phyloP scores from a whole-genome alignment of 2,329 filamentous ascomycete species.

The Myriosclerotinia curreyana region DNA sequence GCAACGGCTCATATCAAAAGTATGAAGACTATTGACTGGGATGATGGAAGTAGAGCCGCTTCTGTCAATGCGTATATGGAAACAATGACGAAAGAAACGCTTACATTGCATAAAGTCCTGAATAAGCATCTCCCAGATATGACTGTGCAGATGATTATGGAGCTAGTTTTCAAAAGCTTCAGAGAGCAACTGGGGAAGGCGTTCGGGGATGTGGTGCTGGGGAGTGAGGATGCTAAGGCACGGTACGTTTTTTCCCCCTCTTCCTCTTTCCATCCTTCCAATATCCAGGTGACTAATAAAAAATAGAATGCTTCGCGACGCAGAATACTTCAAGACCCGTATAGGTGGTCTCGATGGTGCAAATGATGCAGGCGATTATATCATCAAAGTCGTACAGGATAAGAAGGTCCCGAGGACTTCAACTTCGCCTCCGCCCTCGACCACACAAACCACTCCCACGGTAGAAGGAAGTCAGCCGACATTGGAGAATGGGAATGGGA shows the following conservation, averaged over 20 bases:
- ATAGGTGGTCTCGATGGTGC: slow-evolving; percentile 63
- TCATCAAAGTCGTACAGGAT: slow-evolving; percentile 60
- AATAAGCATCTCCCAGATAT: slow-evolving; percentile 64
- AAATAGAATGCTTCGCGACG: slow-evolving; percentile 59
- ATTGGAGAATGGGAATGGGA: slow-evolving; percentile 8
- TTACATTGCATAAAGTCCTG: slow-evolving; percentile 65
- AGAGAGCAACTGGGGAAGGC: slow-evolving; percentile 63
- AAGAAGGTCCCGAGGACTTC: slow-evolving; percentile 44
- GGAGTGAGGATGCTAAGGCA: slow-evolving; percentile 58
- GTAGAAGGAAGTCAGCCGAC: neutral
- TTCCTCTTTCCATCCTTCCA: neutral
- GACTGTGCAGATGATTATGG: slow-evolving; percentile 66
- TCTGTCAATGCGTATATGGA: slow-evolving; percentile 64
- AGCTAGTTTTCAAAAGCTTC: slow-evolving; percentile 64
- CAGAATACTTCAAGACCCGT: slow-evolving; percentile 58
- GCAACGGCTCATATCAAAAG: slow-evolving; percentile 59
- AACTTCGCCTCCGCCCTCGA: neutral
- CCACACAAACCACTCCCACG: neutral
- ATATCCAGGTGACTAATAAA: slow-evolving; percentile 15
- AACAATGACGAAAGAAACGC: slow-evolving; percentile 66
- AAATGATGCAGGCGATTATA: slow-evolving; percentile 66
- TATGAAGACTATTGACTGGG: slow-evolving; percentile 66
- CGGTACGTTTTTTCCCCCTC: slow-evolving; percentile 48
- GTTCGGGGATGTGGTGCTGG: slow-evolving; percentile 57
- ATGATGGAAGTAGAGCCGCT: slow-evolving; percentile 40